These are phyloP conservation scores for Prunella vulgaris DNA, from an alignment of 257 asterid genomes.

Conservation along the genomic window DNA sequence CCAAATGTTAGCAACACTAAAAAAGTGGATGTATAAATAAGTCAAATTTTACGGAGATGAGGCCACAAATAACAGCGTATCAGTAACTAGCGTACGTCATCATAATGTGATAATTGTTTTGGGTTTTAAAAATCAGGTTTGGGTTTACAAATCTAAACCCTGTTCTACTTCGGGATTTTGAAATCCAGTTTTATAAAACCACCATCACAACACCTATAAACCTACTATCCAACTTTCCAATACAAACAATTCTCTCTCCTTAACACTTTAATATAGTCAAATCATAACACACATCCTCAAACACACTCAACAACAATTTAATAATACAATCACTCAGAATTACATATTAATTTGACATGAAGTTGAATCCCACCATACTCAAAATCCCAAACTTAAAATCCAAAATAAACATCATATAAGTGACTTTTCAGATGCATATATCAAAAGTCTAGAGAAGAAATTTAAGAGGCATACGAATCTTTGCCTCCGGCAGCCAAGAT, in stretches of 20 bases:
- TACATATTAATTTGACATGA: background rate
- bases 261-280: no score
- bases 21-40: constrained; percentile 24
- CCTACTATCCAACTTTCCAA: background rate
- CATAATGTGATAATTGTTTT: background rate
- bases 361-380: background rate
- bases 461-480: constrained; percentile 62
- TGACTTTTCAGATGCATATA: constrained; percentile 10
- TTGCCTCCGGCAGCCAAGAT: constrained; percentile 94
- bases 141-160: background rate
- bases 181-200: background rate
- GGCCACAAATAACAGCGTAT: constrained; percentile 18
- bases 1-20: constrained; percentile 81
- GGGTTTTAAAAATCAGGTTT: background rate
- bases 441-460: background rate
- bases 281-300: background rate
- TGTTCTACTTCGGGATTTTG: background rate
- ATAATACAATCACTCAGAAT: background rate
- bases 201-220: background rate
- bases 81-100: constrained; percentile 8
- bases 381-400: background rate
- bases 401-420: background rate
- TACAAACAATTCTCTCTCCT: background rate
- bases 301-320: background rate
- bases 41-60: constrained; percentile 23